Evolutionary conservation across 2,329 filamentous ascomycete genomes (phyloP), one percentile per base, ranked within the genome.

Genomic region (Cadophora sp.): DNA sequence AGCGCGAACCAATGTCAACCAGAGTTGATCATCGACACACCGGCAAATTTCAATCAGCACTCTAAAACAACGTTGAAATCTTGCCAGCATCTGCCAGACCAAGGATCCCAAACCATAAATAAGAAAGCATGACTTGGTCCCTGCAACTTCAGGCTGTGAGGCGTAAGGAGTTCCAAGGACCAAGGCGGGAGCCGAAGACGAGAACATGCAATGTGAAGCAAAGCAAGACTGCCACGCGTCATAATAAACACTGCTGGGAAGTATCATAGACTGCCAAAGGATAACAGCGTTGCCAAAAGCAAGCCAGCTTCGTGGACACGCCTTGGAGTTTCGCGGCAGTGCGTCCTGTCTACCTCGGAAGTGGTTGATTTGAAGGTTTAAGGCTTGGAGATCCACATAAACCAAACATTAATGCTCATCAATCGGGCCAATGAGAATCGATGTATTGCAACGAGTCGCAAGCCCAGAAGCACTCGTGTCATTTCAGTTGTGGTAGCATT

Each of bases 61-160:
- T 56, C 30, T 56, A 39, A 56, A 56, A 36, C 53, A 16, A 56
- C 30, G 53, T 56, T 39, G 30, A 56, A 56, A 39, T 56, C 50
- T 27, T 16, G 7, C 13, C 50, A 18, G 27, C 18, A 33, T 53
- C 53, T 56, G 53, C 53, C 30, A 56, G 53, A 56, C 53, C 33
- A 39, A 39, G 33, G 30, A 56, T 56, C 53, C 53, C 5, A 18
- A 56, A 22, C 53, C 33, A 22, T 56, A 56, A 41, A 22, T 9
- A 3, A 56, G 33, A 56, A 30, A 39, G 53, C 30, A 56, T 56
- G 53, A 39, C 53, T 56, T 56, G 30, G 30, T 41, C 30, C 53
- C 53, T 56, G 53, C 30, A 39, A 56, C 33, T 39, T 3, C 33
- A n/a, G 13, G 13, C 20, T 20, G 8, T 56, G 53, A 56, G 53